A percentile compares a stretch with the other conserved stretches of the same genome.
phyloP scores from a whole-genome alignment of 208 protist genomes.

The Polymyxa betae region DNA sequence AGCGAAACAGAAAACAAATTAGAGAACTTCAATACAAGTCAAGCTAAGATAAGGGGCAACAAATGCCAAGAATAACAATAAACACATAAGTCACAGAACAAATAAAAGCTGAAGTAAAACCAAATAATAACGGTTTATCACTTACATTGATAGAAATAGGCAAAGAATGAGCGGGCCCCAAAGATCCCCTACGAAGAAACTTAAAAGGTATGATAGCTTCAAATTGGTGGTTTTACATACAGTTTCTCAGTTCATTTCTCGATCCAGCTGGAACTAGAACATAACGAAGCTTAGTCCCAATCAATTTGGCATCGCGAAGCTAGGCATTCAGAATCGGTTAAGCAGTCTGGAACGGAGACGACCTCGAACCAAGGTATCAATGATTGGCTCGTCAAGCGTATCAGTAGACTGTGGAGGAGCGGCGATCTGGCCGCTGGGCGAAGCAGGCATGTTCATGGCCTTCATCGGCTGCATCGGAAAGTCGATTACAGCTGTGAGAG shows the following conservation, averaged over 20 bases:
- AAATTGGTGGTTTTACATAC: no score
- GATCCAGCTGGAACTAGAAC: conserved; percentile 42
- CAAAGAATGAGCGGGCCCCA: conserved; percentile 72
- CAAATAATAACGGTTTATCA: neutral
- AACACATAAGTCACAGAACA: no score
- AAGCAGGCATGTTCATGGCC: no score
- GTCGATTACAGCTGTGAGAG: no score
- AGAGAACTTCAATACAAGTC: neutral
- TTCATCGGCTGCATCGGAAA: no score
- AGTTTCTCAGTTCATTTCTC: conserved; percentile 42
- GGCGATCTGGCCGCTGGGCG: neutral
- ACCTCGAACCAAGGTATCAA: conserved; percentile 3
- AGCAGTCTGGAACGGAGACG: neutral
- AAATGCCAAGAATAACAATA: no score
- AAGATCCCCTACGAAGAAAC: conserved; percentile 67
- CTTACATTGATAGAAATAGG: conserved; percentile 64
- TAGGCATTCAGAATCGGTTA: neutral
- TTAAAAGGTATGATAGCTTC: neutral
- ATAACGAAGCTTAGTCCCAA: conserved; percentile 11
- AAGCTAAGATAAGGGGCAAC: no score
- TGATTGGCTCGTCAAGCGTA: conserved; percentile 39
- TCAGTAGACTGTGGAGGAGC: neutral
- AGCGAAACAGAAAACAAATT: neutral
- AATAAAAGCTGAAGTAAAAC: no score
- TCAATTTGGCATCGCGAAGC: conserved; percentile 21